Percentiles rank a stretch among this genome's conserved stretches.
Evolutionary conservation across 1,139 yeast species (phyloP).

Genomic region (Suhomyces panamericanus): DNA sequence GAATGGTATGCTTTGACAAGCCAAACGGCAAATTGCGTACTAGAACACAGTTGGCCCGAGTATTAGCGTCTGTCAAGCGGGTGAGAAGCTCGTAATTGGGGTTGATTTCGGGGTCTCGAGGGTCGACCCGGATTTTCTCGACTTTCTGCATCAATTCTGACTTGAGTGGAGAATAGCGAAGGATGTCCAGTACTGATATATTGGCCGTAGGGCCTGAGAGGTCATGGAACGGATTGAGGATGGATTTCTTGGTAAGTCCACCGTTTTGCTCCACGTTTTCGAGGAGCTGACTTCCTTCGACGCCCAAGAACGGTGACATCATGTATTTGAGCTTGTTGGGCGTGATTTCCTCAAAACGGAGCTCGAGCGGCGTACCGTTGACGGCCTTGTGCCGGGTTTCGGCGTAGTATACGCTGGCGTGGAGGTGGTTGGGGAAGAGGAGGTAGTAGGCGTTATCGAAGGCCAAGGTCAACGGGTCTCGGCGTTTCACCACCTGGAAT

Average conservation of each 20-base stretch:
- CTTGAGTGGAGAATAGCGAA: constrained; percentile 15
- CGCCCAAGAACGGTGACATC: constrained; percentile 30
- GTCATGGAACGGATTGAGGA: constrained; percentile 12
- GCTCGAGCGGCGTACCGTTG: constrained; percentile 50
- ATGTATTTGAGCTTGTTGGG: constrained; percentile 23
- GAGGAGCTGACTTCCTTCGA: constrained; percentile 5
- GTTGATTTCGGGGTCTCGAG: constrained; percentile 1
- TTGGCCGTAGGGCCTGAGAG: constrained; percentile 4
- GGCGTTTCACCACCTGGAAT: constrained; percentile 44
- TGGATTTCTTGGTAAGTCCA: constrained; percentile 2
- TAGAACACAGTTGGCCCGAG: constrained; percentile 28
- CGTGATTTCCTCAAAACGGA: constrained; percentile 41
- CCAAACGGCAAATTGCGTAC: constrained; percentile 46
- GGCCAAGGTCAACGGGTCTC: constrained; percentile 46
- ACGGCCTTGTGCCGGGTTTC: constrained; percentile 51
- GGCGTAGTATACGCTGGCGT: constrained; percentile 51
- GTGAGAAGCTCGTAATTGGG: constrained; percentile 17
- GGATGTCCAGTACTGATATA: constrained; percentile 15
- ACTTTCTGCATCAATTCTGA: constrained; percentile 10
- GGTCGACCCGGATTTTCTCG: constrained; percentile 6
- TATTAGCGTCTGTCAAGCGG: constrained; percentile 16
- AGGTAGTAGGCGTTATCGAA: constrained; percentile 54
- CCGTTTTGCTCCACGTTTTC: constrained; percentile 3
- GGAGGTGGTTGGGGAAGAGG: constrained; percentile 45
- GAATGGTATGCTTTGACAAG: constrained; percentile 32